phyloP scores from a whole-genome alignment of 2,329 filamentous ascomycete genomes.

The Colletotrichum agaves region DNA sequence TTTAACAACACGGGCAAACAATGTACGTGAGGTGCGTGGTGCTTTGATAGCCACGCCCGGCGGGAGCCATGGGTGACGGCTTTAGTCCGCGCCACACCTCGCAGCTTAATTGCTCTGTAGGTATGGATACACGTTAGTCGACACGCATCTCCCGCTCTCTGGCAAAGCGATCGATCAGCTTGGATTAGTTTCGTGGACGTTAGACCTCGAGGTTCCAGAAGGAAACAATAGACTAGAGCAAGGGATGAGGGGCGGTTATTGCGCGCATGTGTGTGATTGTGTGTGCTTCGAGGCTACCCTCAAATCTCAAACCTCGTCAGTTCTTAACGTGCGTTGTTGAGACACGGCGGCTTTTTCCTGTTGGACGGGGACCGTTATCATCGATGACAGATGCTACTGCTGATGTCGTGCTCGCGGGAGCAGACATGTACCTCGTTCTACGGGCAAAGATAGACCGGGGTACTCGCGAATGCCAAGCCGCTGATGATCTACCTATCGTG shows the following conservation, averaged over 20 bases:
- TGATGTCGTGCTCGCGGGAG: background rate
- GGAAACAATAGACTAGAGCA: slow-evolving; percentile 28
- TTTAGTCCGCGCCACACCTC: slow-evolving; percentile 28
- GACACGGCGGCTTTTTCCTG: slow-evolving; percentile 24
- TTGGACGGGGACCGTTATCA: background rate
- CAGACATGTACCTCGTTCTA: slow-evolving; percentile 8
- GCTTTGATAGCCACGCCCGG: slow-evolving; percentile 8
- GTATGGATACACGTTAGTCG: slow-evolving; percentile 2
- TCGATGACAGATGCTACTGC: slow-evolving; percentile 5
- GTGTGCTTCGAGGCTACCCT: background rate
- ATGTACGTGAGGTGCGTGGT: slow-evolving; percentile 7
- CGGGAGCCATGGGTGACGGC: slow-evolving; percentile 30
- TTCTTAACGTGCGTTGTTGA: slow-evolving; percentile 20
- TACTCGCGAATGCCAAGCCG: slow-evolving; percentile 7
- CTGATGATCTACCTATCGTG: slow-evolving; percentile 15
- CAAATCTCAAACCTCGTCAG: slow-evolving; percentile 15
- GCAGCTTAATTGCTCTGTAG: slow-evolving; percentile 17
- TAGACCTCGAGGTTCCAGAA: slow-evolving; percentile 4
- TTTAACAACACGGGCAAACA: slow-evolving; percentile 30
- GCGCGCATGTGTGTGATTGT: background rate
- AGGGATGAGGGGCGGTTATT: slow-evolving; percentile 8
- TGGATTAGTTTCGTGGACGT: background rate
- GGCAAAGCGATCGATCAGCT: background rate
- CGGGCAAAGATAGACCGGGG: background rate
- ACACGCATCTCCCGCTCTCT: slow-evolving; percentile 19